These are phyloP conservation scores for Immersiporthe knoxdaviesiana DNA, from an alignment of 2,329 filamentous ascomycete genomes.

Conservation along the genomic window DNA sequence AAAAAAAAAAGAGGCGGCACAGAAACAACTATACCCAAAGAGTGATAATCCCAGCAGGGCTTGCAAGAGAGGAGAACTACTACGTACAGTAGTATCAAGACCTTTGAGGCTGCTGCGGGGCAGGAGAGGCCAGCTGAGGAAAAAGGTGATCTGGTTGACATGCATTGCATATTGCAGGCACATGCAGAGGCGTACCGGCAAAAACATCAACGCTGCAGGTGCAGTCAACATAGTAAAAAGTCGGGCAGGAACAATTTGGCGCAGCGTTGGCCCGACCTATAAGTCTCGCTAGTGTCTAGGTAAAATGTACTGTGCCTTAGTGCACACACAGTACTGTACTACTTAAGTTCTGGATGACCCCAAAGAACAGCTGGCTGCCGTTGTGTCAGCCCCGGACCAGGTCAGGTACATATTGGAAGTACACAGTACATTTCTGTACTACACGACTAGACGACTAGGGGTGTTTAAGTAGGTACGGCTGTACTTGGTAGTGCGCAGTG, in stretches of 20 bases:
- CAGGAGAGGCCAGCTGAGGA: conserved; percentile 18
- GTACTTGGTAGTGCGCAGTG: too few species aligned
- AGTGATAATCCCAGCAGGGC: neutral
- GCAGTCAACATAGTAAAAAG: too few species aligned
- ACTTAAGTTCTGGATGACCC: too few species aligned
- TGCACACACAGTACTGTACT: too few species aligned
- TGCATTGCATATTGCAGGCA: neutral
- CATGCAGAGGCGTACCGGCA: conserved; percentile 14
- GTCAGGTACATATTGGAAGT: too few species aligned
- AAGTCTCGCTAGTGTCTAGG: too few species aligned
- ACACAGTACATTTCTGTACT: neutral
- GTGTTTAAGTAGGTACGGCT: neutral
- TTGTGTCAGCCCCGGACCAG: neutral
- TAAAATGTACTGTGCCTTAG: too few species aligned
- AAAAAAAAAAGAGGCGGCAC: too few species aligned
- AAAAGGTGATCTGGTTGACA: neutral
- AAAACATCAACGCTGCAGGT: too few species aligned
- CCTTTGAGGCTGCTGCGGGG: conserved; percentile 23
- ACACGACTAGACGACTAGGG: neutral
- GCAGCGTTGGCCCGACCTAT: too few species aligned
- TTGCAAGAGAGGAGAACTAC: neutral
- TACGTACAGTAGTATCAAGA: neutral
- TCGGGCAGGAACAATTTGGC: too few species aligned
- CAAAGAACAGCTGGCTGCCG: neutral
- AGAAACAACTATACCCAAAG: neutral